Conservation (phyloP, 1,284 basidiomycete species). For the Fomitopsis schrenkii region DNA sequence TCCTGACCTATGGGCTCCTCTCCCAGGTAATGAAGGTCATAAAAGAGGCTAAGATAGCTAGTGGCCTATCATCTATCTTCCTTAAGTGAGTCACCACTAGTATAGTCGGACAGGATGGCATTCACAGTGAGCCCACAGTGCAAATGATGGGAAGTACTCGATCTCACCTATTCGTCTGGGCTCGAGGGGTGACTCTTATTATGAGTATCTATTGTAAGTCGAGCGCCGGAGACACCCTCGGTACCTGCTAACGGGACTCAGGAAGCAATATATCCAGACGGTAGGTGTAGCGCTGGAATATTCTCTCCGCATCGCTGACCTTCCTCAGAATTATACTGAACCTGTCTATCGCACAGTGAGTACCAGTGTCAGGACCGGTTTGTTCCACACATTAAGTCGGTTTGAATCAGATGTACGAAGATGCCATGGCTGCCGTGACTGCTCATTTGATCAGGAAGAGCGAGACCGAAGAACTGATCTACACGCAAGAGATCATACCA, state of each 20-base stretch:
- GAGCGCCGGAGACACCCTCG: not conserved
- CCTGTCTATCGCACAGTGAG: conserved; percentile 71
- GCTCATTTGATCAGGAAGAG: conserved; percentile 68
- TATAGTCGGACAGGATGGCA: not conserved
- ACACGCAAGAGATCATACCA: conserved; percentile 80
- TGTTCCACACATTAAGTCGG: not conserved
- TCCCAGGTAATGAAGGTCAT: conserved; percentile 71
- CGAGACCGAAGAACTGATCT: conserved; percentile 56
- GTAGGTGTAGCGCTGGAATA: conserved; percentile 34
- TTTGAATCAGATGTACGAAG: conserved; percentile 74
- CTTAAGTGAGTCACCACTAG: conserved; percentile 52
- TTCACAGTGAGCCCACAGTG: conserved; percentile 33
- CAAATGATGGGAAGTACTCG: conserved; percentile 66
- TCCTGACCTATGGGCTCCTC: not conserved
- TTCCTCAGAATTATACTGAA: conserved; percentile 68
- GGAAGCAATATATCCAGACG: conserved; percentile 80
- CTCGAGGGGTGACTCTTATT: conserved; percentile 92
- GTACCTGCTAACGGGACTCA: conserved; percentile 23
- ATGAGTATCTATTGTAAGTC: conserved; percentile 86
- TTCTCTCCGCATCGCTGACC: not conserved
- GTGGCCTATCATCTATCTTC: conserved; percentile 83
- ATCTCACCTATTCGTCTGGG: conserved; percentile 83
- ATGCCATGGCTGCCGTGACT: conserved; percentile 81
- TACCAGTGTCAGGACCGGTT: not conserved
- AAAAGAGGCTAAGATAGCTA: conserved; percentile 54